These are phyloP conservation scores for Baorangia bicolor DNA, from an alignment of 768 basidiomycete species.

Conservation along the genomic window DNA sequence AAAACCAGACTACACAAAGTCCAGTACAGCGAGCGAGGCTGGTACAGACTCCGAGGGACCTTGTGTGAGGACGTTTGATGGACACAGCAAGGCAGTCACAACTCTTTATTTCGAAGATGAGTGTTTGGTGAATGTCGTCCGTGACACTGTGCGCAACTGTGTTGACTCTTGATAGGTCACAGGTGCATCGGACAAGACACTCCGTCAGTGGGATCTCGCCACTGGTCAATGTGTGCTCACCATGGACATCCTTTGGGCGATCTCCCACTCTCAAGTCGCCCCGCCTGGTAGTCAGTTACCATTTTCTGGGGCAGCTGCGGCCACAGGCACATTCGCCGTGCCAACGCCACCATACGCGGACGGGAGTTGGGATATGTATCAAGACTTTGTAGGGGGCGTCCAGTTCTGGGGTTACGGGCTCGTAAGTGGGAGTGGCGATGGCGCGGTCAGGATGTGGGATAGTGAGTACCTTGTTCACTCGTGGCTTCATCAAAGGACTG, in stretches of 20 bases:
- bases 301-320: constrained; percentile 53
- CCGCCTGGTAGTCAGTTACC: constrained; percentile 41
- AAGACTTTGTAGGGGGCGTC: constrained; percentile 95
- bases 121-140: constrained; percentile 63
- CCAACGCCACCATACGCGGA: constrained; percentile 88
- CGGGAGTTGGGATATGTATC: constrained; percentile 91
- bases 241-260: constrained; percentile 99
- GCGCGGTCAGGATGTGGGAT: constrained; percentile 99
- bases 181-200: constrained; percentile 96
- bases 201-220: constrained; percentile 96
- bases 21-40: constrained; percentile 37
- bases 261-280: constrained; percentile 75
- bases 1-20: constrained; percentile 41
- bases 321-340: constrained; percentile 68
- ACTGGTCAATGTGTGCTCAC: constrained; percentile 99
- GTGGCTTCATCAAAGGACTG: background rate
- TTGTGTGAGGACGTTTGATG: constrained; percentile 78
- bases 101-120: constrained; percentile 94
- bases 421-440: constrained; percentile 95
- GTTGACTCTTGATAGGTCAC: constrained; percentile 66
- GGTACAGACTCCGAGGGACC: constrained; percentile 44
- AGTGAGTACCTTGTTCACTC: constrained; percentile 53
- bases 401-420: constrained; percentile 99
- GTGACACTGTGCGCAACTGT: constrained; percentile 1
- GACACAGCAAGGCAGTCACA: constrained; percentile 91